Base-by-base conservation (phyloP, 495 filamentous ascomycete species). In the Aspergillus indologenus region DNA sequence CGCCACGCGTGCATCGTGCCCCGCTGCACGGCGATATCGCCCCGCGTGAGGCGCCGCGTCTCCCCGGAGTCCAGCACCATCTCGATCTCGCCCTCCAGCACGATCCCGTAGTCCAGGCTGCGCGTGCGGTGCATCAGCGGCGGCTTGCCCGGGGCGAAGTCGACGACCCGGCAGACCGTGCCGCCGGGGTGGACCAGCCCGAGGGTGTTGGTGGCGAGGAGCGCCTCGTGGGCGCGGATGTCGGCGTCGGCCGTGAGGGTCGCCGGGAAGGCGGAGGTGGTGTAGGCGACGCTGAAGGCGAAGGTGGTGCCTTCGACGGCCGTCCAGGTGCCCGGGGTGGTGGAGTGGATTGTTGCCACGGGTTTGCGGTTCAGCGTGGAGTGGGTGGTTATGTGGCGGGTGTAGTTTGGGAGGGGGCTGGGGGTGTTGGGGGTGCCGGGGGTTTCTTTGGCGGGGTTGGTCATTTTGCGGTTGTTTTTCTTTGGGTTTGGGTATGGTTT, bases 1-100 rank as follows among this genome's bases (percentile, higher is more conserved):
- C 66, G 47, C 76, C 76, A 79, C n/a, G 65, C 75, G 63, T 79
- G 76, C 65, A 71, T 75, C 19, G 76, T 77, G 46, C 81, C 81
- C 58, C 87, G 80, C 47, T 90, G 81, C 63, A 89, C 71, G 57
- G 89, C 87, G 18, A 88, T 83, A 67, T 92, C 88, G 21, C 85
- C 83, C 45, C 87, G 86, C 62, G 86, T 81, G 72, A 91, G 54
- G 62, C 85, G 63, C 49, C 85, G 84, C 57, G 83, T 83, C 3
- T 79, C 74, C n/a, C 76, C 79, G 0, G 83, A 81, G 68, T 91
- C 87, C 47, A 77, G 81, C 81, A 88, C 85, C 73, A 92, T 89
- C 67, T 92, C 89, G 50, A 93, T 44, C 63, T 81, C 67, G 0
- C 90, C 90, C 65, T 92, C 88, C n/a, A 94, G 57, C 23, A 94